Percentiles rank a stretch among this genome's conserved stretches.
These are phyloP conservation scores for Tinospora cordifolia DNA, from an alignment of 164 flowering plant species.

Conservation along the genomic window DNA sequence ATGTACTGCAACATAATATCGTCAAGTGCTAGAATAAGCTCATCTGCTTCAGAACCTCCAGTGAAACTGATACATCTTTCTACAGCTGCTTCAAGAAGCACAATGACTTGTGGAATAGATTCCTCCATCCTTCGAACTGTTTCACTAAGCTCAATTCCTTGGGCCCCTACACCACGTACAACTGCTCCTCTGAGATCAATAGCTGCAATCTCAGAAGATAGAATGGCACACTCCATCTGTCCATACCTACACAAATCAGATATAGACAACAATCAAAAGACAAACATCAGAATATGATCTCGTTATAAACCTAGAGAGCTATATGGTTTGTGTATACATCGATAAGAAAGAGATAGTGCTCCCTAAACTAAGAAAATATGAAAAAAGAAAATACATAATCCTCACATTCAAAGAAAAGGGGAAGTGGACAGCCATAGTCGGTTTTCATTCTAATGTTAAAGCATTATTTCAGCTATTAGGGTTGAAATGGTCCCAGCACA, in stretches of 20 bases:
- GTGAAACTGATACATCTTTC: constrained; percentile 97
- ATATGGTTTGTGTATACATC: not conserved
- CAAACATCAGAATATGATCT: not conserved
- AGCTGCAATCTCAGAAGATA: constrained; percentile 77
- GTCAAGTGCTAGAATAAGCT: constrained; percentile 80
- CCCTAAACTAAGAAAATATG: not conserved
- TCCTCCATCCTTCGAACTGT: constrained; percentile 99
- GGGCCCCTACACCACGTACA: constrained; percentile 83
- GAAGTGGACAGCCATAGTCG: no score
- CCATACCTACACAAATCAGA: constrained; percentile 62
- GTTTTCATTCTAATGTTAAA: no score
- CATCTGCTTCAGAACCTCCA: constrained; percentile 98
- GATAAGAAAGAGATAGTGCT: not conserved
- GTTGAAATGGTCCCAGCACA: no score
- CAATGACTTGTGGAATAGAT: constrained; percentile 88
- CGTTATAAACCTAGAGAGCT: not conserved
- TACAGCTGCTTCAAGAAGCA: constrained; percentile 90
- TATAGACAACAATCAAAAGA: not conserved
- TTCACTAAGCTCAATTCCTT: constrained; percentile 98
- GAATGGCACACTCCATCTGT: constrained; percentile 86
- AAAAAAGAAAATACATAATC: no score
- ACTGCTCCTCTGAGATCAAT: constrained; percentile 95
- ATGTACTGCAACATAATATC: constrained; percentile 87
- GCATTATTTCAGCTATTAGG: no score
- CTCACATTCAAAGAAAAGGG: no score